phyloP scores from a whole-genome alignment of 345 rosid species.

The Pistacia atlantica region DNA sequence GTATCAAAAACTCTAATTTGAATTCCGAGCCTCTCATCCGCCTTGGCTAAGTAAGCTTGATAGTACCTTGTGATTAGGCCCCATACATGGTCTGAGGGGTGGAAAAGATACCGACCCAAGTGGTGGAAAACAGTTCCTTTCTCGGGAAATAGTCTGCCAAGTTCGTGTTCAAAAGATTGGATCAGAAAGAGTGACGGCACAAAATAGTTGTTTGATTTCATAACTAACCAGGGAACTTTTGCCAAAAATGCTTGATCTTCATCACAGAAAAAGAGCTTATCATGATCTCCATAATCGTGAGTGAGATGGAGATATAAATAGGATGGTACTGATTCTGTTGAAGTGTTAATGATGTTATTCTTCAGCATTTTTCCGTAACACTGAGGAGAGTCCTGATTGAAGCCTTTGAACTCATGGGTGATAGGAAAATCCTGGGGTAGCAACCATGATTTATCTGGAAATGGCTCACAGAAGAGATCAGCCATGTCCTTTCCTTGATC shows the following conservation, averaged over 20 bases:
- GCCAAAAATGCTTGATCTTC: slow-evolving; percentile 44
- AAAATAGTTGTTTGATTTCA: slow-evolving; percentile 69
- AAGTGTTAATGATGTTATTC: slow-evolving; percentile 32
- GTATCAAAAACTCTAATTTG: slow-evolving; percentile 63
- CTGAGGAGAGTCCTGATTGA: slow-evolving; percentile 43
- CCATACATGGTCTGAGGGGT: slow-evolving; percentile 68
- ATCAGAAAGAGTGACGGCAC: slow-evolving; percentile 72
- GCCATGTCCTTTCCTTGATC: slow-evolving; percentile 61
- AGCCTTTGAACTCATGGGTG: slow-evolving; percentile 33
- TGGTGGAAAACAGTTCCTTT: slow-evolving; percentile 65
- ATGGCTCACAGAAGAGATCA: slow-evolving; percentile 66
- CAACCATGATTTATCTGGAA: slow-evolving; percentile 60
- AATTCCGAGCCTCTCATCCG: slow-evolving; percentile 70
- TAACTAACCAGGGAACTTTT: slow-evolving; percentile 67
- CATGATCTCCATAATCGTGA: slow-evolving; percentile 62
- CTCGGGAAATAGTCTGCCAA: slow-evolving; percentile 49
- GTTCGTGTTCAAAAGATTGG: slow-evolving; percentile 45
- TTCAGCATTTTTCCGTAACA: slow-evolving; percentile 61
- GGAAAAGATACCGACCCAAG: slow-evolving; percentile 69
- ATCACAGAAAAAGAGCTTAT: slow-evolving; percentile 69
- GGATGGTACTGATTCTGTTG: slow-evolving; percentile 33
- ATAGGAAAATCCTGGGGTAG: slow-evolving; percentile 53
- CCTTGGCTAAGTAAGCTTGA: slow-evolving; percentile 56
- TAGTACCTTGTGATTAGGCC: slow-evolving; percentile 71
- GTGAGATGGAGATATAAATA: slow-evolving; percentile 58